phyloP scores from a whole-genome alignment of 495 filamentous ascomycete genomes.

The Corynascus novoguineensis region DNA sequence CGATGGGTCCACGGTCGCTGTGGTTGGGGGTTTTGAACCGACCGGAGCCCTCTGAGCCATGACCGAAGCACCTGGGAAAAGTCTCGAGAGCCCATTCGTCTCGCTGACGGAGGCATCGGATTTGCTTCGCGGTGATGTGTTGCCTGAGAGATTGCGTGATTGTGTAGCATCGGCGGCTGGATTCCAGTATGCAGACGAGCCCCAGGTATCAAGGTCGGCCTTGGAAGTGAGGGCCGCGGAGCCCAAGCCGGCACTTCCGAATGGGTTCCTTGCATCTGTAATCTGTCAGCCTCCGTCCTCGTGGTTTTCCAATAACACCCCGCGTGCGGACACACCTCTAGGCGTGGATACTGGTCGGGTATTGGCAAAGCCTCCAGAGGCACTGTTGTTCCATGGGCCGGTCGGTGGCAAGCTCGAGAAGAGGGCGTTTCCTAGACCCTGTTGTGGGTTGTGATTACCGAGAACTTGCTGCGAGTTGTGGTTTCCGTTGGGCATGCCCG shows the following conservation, averaged over 20 bases:
- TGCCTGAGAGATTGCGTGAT: constrained; percentile 24
- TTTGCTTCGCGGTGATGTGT: constrained; percentile 29
- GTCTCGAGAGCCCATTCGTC: constrained; percentile 34
- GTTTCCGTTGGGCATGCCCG: constrained; percentile 25
- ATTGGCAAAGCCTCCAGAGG: constrained; percentile 55
- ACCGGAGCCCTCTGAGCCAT: constrained; percentile 18
- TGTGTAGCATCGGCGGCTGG: constrained; percentile 43
- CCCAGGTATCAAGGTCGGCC: constrained; percentile 56
- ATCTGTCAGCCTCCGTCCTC: constrained; percentile 20
- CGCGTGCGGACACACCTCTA: constrained; percentile 37
- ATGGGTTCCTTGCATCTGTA: constrained; percentile 35
- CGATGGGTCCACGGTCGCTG: neutral
- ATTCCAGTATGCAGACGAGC: constrained; percentile 51
- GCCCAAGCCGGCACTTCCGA: constrained; percentile 42
- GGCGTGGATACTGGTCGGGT: constrained; percentile 38
- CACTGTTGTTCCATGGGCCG: constrained; percentile 43
- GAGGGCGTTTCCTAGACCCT: neutral
- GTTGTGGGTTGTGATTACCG: constrained; percentile 23
- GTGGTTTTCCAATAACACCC: neutral
- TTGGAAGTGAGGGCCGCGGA: constrained; percentile 60
- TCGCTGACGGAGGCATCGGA: constrained; percentile 35
- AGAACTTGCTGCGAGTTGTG: constrained; percentile 18
- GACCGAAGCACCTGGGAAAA: constrained; percentile 32
- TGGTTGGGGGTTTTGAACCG: constrained; percentile 12
- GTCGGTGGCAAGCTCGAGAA: neutral